Evolutionary conservation across 2,329 filamentous ascomycete genomes (phyloP).

Genomic region (Apiospora arundinis): DNA sequence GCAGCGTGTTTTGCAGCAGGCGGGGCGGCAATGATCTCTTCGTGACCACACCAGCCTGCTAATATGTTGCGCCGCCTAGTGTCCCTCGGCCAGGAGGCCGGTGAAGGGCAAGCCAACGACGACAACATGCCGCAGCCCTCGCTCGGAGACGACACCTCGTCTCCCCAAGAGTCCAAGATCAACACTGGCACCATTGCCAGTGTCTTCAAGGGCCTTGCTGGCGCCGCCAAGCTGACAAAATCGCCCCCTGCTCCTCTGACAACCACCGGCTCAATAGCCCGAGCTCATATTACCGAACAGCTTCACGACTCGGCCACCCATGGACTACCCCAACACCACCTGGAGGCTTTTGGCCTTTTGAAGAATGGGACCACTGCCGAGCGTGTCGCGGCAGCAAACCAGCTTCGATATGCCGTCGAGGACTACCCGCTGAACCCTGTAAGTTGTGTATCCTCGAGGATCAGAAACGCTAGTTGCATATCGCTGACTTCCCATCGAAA

Average conservation of each 20-base stretch:
- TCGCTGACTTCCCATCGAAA: background rate
- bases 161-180: constrained; percentile 59
- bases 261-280: constrained; percentile 42
- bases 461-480: too few relatives aligned
- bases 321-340: constrained; percentile 58
- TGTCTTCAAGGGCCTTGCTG: constrained; percentile 68
- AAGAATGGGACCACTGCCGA: constrained; percentile 59
- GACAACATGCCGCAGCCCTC: constrained; percentile 64
- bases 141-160: constrained; percentile 61
- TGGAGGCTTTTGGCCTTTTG: constrained; percentile 61
- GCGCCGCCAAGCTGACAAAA: constrained; percentile 58
- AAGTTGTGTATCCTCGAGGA: constrained; percentile 3
- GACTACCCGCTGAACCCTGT: constrained; percentile 65
- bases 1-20: constrained; percentile 22
- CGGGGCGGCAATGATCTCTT: constrained; percentile 19
- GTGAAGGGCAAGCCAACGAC: constrained; percentile 43
- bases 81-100: constrained; percentile 50
- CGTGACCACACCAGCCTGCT: constrained; percentile 33
- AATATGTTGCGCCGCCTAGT: constrained; percentile 52
- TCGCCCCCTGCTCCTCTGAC: constrained; percentile 53
- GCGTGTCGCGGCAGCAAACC: constrained; percentile 62
- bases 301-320: constrained; percentile 48
- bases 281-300: constrained; percentile 52
- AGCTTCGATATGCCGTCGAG: constrained; percentile 61
- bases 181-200: constrained; percentile 62